These are phyloP conservation scores for Endothia cerciana DNA, from an alignment of 2,329 filamentous ascomycete species.

Conservation along the genomic window DNA sequence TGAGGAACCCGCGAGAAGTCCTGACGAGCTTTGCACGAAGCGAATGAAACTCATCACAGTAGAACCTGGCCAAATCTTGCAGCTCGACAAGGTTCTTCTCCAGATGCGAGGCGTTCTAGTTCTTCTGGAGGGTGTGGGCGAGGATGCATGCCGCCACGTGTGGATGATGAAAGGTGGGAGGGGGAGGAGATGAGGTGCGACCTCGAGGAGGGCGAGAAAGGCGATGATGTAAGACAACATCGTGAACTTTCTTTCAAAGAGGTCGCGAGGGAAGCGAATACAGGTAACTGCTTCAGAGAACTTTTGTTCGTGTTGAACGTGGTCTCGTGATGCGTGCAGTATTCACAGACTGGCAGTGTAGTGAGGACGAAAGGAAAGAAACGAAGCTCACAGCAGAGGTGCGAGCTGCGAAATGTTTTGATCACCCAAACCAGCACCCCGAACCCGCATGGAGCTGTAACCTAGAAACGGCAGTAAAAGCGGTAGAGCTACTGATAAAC, in stretches of 20 bases:
- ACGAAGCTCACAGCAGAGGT: no score
- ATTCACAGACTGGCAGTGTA: conserved; percentile 2
- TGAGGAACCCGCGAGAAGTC: neutral
- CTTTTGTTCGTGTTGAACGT: neutral
- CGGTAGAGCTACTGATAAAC: no score
- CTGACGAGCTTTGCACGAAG: neutral
- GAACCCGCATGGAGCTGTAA: no score
- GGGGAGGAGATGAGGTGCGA: neutral
- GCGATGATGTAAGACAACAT: conserved; percentile 6
- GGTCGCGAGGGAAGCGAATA: neutral
- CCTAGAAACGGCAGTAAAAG: no score
- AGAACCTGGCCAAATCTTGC: neutral
- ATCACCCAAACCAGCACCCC: no score
- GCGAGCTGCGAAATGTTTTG: no score
- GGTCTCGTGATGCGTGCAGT: neutral
- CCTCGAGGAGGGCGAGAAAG: conserved; percentile 1
- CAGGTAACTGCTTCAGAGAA: neutral
- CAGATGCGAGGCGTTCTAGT: neutral
- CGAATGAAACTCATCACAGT: neutral
- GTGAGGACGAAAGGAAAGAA: neutral
- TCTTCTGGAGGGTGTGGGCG: neutral
- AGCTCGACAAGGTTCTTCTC: neutral
- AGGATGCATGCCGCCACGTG: neutral
- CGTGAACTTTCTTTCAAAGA: neutral
- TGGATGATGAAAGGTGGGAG: neutral